Percentiles rank a stretch among this genome's conserved stretches.
phyloP scores from a whole-genome alignment of 257 asterid species.

The Solanum lignicaule region DNA sequence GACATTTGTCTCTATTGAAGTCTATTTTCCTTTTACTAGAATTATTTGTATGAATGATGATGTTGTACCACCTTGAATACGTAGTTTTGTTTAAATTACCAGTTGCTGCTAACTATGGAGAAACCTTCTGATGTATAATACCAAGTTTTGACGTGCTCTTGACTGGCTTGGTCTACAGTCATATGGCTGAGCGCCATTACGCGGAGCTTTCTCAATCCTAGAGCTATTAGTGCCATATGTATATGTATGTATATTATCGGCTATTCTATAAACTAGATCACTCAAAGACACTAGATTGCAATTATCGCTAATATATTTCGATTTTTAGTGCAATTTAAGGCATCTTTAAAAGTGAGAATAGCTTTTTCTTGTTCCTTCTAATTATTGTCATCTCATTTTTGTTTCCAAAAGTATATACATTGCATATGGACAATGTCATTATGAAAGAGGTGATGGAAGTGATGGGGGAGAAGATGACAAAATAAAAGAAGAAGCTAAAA shows the following conservation, averaged over 20 bases:
- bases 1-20: background rate
- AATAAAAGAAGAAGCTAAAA: background rate
- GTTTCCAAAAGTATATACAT: background rate
- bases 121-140: background rate
- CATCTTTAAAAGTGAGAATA: background rate
- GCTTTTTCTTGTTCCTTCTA: background rate
- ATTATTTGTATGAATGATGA: background rate
- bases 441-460: background rate
- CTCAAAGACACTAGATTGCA: background rate
- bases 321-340: background rate
- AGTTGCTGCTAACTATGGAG: background rate
- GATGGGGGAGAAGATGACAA: constrained; percentile 4
- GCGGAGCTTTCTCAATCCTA: background rate
- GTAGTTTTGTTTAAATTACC: background rate
- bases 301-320: too few species aligned
- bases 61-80: background rate
- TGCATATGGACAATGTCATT: background rate
- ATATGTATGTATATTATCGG: too few species aligned
- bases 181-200: background rate
- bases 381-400: background rate
- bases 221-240: too few species aligned
- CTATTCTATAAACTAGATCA: background rate
- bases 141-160: background rate
- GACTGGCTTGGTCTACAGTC: too few species aligned
- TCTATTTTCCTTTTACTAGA: background rate